Evolutionary conservation across 169 alveolate species (phyloP), one percentile per base, ranked within the genome.

Genomic region (Plasmodium ovale): DNA sequence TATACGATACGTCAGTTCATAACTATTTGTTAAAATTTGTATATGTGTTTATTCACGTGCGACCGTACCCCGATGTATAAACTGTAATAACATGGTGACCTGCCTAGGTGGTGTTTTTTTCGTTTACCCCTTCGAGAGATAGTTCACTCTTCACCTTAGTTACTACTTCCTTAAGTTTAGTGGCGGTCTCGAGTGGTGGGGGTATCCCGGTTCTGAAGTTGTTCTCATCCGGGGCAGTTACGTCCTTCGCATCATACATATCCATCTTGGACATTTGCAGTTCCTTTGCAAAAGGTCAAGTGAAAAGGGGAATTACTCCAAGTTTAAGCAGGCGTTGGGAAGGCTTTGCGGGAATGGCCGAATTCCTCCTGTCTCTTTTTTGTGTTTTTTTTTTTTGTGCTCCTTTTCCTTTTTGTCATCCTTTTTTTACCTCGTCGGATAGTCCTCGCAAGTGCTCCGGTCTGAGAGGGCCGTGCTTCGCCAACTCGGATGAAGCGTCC

Each of bases 371-470:
- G n/a, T n/a, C n/a, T 25, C 19, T 49, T 59, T 16, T 39, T 23
- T 62, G 7, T 9, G 10, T 4, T 14, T 16, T 25, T 37, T 51
- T 53, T 51, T 44, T 29, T 33, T 68, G 9, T 64, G 29, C 7
- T 21, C 19, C 44, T 10, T 14, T 25, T 9, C 53, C 12, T 25
- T 23, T 58, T 35, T 72, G 16, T 37, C 29, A 1, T n/a, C 16
- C 9, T 62, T 72, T 82, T 49, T 95, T 87, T 62, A 95, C 98
- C 60, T 95, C 96, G 72, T 96, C 99, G 19, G 97, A 91, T 58
- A 98, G 88, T 29, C 99, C 99, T 44, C 99, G 93, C 3, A 97
- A 87, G 88, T 95, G 98, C 87, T 98, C 99, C 0, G 98, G 98
- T 73, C 98, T 94, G 70, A 97, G 74, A 29, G 98, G 98, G 33